Evolutionary conservation across 2,329 filamentous ascomycete species (phyloP).

Genomic region (Thielaviopsis populi): DNA sequence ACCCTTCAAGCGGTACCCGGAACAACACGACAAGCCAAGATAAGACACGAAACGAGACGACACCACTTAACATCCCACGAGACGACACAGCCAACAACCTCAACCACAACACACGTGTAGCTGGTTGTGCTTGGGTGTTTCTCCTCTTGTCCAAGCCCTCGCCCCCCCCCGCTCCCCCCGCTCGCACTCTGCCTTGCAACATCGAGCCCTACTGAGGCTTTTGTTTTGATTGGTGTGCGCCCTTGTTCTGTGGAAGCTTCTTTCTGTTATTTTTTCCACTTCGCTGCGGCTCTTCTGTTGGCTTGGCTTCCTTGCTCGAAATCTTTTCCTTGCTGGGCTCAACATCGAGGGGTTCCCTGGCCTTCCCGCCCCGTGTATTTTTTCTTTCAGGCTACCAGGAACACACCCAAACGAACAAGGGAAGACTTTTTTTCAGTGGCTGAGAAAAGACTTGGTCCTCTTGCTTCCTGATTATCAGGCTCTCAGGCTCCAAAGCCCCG

Average conservation of each 20-base stretch:
- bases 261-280: constrained; percentile 9
- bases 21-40: too few relatives aligned
- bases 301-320: neutral
- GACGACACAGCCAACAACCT: too few relatives aligned
- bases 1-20: neutral
- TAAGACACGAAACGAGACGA: too few relatives aligned
- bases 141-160: too few relatives aligned
- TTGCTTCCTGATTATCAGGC: neutral
- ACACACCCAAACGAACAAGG: too few relatives aligned
- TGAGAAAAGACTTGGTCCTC: neutral
- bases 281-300: neutral
- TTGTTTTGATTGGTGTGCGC: neutral
- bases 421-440: neutral
- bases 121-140: too few relatives aligned
- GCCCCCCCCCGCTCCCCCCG: too few relatives aligned
- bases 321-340: neutral
- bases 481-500: neutral
- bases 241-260: constrained; percentile 1
- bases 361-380: neutral
- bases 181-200: too few relatives aligned
- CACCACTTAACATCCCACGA: too few relatives aligned
- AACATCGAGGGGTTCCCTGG: neutral
- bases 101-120: too few relatives aligned
- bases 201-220: neutral
- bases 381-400: neutral